Evolutionary conservation across 139 green algal species (phyloP), one percentile per base, ranked within the genome.

Genomic region (Picochlorum sp.): DNA sequence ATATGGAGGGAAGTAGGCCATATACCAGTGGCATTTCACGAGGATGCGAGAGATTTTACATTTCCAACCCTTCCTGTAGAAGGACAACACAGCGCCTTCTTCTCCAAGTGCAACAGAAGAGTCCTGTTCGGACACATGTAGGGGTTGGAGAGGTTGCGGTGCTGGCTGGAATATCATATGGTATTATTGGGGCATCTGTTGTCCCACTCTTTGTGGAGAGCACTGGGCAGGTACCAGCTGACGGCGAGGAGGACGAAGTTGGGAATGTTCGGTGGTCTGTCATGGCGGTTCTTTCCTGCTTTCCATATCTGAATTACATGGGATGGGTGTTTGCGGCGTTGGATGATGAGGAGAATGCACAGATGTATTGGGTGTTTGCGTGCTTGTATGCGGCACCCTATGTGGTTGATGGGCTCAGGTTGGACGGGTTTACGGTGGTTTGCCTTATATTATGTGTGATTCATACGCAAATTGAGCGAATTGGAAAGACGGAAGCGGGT

Each of bases 251-350:
- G 4, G 63, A 72, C 23, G 58, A 68, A n/a, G 58, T 41, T 23
- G 71, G 80, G 8, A 80, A 70, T 52, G 67, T 88, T 8, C 61
- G 67, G 10, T 91, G 77, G 74, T 74, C 59, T 47, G 66, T 89
- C 15, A 88, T 87, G 76, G 70, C 63, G 16, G 71, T 82, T 28
- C 46, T 88, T 56, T 82, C 74, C 66, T 78, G 68, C 65, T 57
- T 89, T 16, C 84, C 84, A 1, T 68, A 84, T 16, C 51, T 89
- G 63, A 89, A 85, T 60, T 82, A 64, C 60, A 74, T 80, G 54
- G 76, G 80, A 28, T 91, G 85, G 85, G 51, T 91, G 16, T 76
- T 91, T 71, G 81, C 68, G 13, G 85, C 77, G 0, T 54, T 87
- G 18, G 62, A 83, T 45, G 82, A 84, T 63, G 73, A 84, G 30